phyloP scores from a whole-genome alignment of 2,329 filamentous ascomycete species.

The Cercospora canescens region DNA sequence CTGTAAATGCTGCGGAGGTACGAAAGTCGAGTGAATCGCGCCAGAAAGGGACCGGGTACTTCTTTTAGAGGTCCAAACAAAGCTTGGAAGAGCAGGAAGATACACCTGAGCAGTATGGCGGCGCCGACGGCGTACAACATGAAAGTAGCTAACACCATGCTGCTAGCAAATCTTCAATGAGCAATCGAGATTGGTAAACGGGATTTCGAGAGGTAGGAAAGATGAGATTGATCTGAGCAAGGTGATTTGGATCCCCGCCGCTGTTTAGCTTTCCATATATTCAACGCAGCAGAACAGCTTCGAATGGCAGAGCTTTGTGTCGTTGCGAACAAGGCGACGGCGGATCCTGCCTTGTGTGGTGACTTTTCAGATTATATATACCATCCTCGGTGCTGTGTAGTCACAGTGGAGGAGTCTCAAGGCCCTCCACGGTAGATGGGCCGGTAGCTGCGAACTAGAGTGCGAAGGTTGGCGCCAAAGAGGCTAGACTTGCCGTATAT shows the following conservation, averaged over 20 bases:
- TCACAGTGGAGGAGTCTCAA: background rate
- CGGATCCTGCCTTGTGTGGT: background rate
- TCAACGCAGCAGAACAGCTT: background rate
- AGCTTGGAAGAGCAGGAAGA: conserved; percentile 2
- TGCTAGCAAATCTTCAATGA: background rate
- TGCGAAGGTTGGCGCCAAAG: background rate
- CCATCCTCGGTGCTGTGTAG: background rate
- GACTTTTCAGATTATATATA: background rate
- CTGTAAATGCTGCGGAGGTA: conserved; percentile 23
- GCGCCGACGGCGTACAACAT: conserved; percentile 2
- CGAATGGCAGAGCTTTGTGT: background rate
- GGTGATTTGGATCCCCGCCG: background rate
- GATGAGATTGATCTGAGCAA: background rate
- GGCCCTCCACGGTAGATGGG: background rate
- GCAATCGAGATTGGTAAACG: background rate
- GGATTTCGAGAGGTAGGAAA: background rate
- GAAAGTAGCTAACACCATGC: background rate
- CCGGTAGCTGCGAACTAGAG: background rate
- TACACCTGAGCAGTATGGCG: background rate
- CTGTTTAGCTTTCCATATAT: background rate
- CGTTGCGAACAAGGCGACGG: background rate
- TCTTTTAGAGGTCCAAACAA: conserved; percentile 16
- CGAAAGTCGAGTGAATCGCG: conserved; percentile 27
- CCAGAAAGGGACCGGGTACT: conserved; percentile 25
- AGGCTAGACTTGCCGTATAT: background rate